Base-by-base conservation (phyloP, 352 stramenopile genomes). In the Phytophthora boehmeriae region DNA sequence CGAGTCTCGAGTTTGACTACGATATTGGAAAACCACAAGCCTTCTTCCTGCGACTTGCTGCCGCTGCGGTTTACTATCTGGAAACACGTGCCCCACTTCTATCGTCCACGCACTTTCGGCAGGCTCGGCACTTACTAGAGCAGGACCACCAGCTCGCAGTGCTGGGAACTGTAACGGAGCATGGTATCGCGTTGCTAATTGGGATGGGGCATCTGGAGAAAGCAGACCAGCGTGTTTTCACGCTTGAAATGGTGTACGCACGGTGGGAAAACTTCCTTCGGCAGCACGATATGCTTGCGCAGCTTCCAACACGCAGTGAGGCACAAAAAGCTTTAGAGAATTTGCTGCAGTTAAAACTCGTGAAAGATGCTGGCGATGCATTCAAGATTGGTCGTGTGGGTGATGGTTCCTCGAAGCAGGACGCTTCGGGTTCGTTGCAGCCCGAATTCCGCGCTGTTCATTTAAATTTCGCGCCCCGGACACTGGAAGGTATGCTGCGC, bases 161-260 rank as follows among this genome's bases (percentile, higher is more conserved):
- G 16, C 48, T 95, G n/a, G 66, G 75, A 52, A 83, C 72, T 34
- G 76, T 91, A 35, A 79, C 78, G 25, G 69, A 91, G 57, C 66
- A 86, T 44, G 81, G 80, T 10, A 83, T 95, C n/a, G 83, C 79
- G 9, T 62, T 95, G 22, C 52, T 93, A 13, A 81, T 93, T 16
- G 85, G 80, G 9, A 95, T 93, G 86, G 83, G 80, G 38, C 81
- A 90, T 38, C 55, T 93, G 2, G 85, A 95, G 53, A 82, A 82
- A 48, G 73, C 84, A 8, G 78, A 73, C 17, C 76, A 89, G 52
- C 63, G 64, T 4, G 78, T 87, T 20, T 92, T 87, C 50, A 93
- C 86, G 45, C 73, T 95, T 28, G 86, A 93, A 58, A 95, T 93
- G 86, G 80, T 95, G 16, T 95, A 92, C 51, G 62, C 73, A 45